Percentiles rank a stretch among this genome's conserved stretches.
Conservation (phyloP, 2,329 filamentous ascomycete species). For the Cladophialophora exuberans region DNA sequence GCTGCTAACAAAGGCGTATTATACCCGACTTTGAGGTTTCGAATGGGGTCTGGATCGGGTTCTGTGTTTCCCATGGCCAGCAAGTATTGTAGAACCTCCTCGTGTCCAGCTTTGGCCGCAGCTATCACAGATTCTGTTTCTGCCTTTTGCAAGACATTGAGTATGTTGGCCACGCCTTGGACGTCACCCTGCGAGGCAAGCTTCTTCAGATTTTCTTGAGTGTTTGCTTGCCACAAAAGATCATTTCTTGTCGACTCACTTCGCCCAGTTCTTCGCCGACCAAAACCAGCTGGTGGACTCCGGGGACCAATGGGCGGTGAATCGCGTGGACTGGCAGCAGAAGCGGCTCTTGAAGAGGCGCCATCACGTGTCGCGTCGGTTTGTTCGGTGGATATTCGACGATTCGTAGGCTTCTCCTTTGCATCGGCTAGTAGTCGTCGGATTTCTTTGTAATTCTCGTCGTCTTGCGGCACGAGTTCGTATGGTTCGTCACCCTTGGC, state of each 20-base stretch:
- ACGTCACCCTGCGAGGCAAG: conserved; percentile 55
- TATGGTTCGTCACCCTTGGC: conserved; percentile 90
- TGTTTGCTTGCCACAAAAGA: conserved; percentile 55
- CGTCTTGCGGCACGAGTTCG: conserved; percentile 75
- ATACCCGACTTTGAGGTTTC: conserved; percentile 62
- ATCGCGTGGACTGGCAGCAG: conserved; percentile 50
- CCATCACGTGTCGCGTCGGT: conserved; percentile 41
- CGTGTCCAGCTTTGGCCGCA: conserved; percentile 88
- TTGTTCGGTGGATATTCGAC: conserved; percentile 49
- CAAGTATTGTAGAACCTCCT: conserved; percentile 79
- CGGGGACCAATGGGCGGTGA: conserved; percentile 45
- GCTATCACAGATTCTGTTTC: conserved; percentile 89
- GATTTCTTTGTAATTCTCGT: conserved; percentile 80
- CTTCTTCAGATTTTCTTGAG: conserved; percentile 51
- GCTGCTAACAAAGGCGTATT: conserved; percentile 93
- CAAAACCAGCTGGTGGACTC: conserved; percentile 42
- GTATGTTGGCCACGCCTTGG: conserved; percentile 52
- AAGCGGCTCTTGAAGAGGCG: conserved; percentile 46
- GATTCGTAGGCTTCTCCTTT: conserved; percentile 55
- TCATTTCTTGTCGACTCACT: conserved; percentile 56
- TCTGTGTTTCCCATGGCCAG: conserved; percentile 69
- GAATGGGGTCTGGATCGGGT: conserved; percentile 70
- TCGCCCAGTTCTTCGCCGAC: conserved; percentile 50
- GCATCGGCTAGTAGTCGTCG: conserved; percentile 68
- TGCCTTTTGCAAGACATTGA: conserved; percentile 57